Conservation (phyloP, 768 basidiomycete species). For the Phlebiopsis flavidoalba region DNA sequence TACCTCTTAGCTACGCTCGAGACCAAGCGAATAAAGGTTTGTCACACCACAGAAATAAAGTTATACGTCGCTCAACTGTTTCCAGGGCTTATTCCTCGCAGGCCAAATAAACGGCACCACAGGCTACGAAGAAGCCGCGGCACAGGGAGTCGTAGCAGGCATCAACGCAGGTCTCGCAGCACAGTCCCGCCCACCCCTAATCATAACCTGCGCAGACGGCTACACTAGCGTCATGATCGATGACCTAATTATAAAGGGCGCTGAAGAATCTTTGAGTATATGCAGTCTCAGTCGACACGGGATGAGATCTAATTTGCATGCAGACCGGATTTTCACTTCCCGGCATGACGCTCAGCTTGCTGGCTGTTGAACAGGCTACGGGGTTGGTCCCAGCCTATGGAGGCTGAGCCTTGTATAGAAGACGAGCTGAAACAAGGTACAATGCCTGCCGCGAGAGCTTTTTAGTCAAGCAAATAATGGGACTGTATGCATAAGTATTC, state of each 20-base stretch:
- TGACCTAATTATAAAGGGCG: conserved; percentile 82
- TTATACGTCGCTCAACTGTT: neutral
- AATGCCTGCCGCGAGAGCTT: too few relatives aligned
- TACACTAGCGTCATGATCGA: conserved; percentile 91
- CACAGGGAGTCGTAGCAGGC: conserved; percentile 84
- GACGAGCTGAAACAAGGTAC: too few relatives aligned
- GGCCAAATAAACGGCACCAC: conserved; percentile 94
- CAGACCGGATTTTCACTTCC: conserved; percentile 95
- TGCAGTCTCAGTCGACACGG: neutral
- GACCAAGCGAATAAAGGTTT: conserved; percentile 77
- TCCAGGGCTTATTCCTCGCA: conserved; percentile 79
- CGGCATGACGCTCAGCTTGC: too few relatives aligned
- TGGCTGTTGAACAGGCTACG: too few relatives aligned
- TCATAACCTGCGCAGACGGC: conserved; percentile 78
- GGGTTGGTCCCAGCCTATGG: too few relatives aligned
- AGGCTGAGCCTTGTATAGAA: too few relatives aligned
- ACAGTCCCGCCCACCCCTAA: conserved; percentile 47
- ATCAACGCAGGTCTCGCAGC: conserved; percentile 81
- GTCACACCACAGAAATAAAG: neutral
- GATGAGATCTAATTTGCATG: neutral
- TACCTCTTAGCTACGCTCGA: conserved; percentile 61
- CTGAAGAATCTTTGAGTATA: conserved; percentile 77
- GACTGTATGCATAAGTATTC: too few relatives aligned
- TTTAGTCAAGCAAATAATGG: too few relatives aligned
- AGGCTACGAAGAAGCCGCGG: conserved; percentile 92